phyloP scores from a whole-genome alignment of 2,329 filamentous ascomycete genomes.

The Calonectria fujianensis region DNA sequence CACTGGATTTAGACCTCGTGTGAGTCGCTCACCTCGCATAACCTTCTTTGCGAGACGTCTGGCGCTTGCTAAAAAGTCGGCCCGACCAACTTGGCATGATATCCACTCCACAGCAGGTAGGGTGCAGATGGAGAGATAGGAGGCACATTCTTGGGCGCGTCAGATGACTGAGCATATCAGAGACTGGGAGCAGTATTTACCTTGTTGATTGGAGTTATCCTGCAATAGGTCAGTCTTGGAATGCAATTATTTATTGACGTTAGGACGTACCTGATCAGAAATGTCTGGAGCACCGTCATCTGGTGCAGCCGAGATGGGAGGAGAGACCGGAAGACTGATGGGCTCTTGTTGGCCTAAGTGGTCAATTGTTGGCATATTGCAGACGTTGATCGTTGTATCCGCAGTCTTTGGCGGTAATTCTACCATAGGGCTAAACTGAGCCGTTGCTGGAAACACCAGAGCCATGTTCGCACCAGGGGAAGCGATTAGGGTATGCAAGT shows the following conservation, averaged over 20 bases:
- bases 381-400: background rate
- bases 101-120: constrained; percentile 28
- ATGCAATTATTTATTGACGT: too few species aligned
- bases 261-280: background rate
- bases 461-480: constrained; percentile 4
- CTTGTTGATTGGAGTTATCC: constrained; percentile 22
- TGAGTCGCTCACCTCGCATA: constrained; percentile 16
- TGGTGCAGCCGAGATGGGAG: constrained; percentile 16
- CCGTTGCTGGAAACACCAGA: constrained; percentile 7
- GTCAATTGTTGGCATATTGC: background rate
- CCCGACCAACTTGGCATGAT: constrained; percentile 11
- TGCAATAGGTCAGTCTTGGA: background rate
- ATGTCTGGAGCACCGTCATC: constrained; percentile 5
- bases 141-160: constrained; percentile 4
- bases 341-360: background rate
- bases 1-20: background rate
- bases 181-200: background rate
- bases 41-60: constrained; percentile 16
- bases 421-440: background rate
- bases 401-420: background rate
- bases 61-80: constrained; percentile 10
- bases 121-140: constrained; percentile 28
- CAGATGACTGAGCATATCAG: background rate
- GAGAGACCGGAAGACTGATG: constrained; percentile 12
- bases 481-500: background rate